Conservation (phyloP, 164 flowering plant species). For the Tinospora cordifolia region DNA sequence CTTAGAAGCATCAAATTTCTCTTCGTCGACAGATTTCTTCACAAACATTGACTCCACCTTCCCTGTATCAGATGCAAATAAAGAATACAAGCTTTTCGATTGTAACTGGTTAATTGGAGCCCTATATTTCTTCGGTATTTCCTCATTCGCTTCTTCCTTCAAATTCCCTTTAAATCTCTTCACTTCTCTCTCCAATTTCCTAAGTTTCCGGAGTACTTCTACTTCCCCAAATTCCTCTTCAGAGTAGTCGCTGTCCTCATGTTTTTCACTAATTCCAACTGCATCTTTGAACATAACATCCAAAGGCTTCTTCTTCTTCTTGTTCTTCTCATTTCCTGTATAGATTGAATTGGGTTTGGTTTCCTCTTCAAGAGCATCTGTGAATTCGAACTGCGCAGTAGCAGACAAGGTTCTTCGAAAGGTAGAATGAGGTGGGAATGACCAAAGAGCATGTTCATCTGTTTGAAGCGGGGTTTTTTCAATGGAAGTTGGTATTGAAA, state of each 20-base stretch:
- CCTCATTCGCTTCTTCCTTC: background rate
- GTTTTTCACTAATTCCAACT: conserved; percentile 10
- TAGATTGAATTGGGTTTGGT: background rate
- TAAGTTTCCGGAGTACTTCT: conserved; percentile 12
- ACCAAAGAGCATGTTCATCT: background rate
- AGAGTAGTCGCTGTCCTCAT: conserved; percentile 11
- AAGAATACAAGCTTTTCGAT: conserved; percentile 6
- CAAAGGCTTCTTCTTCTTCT: conserved; percentile 11
- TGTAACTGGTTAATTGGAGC: background rate
- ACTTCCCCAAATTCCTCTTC: conserved; percentile 8
- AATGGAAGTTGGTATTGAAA: background rate
- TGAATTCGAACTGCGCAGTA: conserved; percentile 10
- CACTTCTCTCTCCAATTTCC: conserved; percentile 14
- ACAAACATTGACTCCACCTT: conserved; percentile 7
- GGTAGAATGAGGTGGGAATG: background rate
- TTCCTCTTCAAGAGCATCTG: conserved; percentile 5
- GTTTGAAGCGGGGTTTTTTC: background rate
- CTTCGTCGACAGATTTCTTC: background rate
- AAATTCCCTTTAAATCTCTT: conserved; percentile 7
- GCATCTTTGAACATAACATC: conserved; percentile 15
- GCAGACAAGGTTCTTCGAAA: conserved; percentile 7
- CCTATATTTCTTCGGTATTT: conserved; percentile 1
- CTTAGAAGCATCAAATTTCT: background rate
- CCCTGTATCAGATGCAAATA: background rate
- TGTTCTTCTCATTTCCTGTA: background rate